Base-by-base conservation (phyloP, 495 filamentous ascomycete genomes). In the Jackrogersella minutella region DNA sequence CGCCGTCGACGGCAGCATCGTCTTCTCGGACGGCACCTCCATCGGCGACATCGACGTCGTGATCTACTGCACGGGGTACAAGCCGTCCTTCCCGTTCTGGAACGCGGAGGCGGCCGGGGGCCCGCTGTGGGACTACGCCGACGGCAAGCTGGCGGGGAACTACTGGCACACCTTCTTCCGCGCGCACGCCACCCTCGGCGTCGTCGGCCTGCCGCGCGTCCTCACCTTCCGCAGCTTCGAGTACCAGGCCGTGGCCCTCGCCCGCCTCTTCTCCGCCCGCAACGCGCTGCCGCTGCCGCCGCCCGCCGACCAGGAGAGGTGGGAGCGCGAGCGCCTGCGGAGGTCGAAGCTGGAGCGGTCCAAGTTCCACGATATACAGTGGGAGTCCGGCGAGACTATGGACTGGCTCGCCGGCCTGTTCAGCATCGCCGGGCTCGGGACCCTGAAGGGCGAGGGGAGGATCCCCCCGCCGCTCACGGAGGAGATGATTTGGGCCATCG, bases 21-120 rank as follows among this genome's bases (percentile, higher is more conserved):
- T 78, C 2, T 84, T 85, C 57, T 66, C 63, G 3, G 82, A 85
- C 59, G 76, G 66, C 31, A 76, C 78, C 62, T 81, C 10, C 7
- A 10, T 11, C 2, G 63, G 68, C 37, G 77, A 77, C 43, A 67
- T 85, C 34, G 81, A 83, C 46, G 51, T 69, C 1, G 75, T 85
- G 11, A 78, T 84, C 36, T 85, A 85, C 68, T 80, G 76, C 59
- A 83, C 82, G 0, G 82, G 82, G 0, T 84, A 84, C 64, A 73
- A 74, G 40, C 37, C 75, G 1, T 83, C 81, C 2, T 83, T 78
- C 54, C 80, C 82, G 6, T 84, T 82, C 59, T 82, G 81, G 82
- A 80, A 82, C 60, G 34, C 14, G n/a, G 53, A 62, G 2, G 63
- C 67, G 1, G 81, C 80, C 55, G 82, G 80, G 4, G 50, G 64